Conservation (phyloP, 352 stramenopile genomes). For the Thalassiosira ordinaria region DNA sequence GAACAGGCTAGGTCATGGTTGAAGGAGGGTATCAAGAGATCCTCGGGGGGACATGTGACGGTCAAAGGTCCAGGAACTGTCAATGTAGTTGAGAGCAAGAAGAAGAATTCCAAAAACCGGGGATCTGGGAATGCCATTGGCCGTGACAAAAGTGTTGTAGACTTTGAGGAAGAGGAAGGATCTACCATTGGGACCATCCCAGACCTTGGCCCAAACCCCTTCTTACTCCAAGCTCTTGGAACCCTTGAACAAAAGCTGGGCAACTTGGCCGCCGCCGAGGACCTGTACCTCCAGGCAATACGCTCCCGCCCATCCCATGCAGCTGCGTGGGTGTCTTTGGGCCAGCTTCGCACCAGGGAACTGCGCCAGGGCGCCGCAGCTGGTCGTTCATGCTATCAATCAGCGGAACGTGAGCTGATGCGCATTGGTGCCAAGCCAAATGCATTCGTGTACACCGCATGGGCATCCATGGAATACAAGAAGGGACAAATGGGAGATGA, state of each 20-base stretch:
- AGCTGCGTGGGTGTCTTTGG: conserved; percentile 79
- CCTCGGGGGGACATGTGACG: conserved; percentile 36
- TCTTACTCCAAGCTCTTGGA: conserved; percentile 80
- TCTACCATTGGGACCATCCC: conserved; percentile 50
- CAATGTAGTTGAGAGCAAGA: conserved; percentile 20
- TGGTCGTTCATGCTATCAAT: conserved; percentile 77
- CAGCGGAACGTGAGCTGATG: conserved; percentile 73
- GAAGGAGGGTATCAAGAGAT: conserved; percentile 65
- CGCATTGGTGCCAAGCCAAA: conserved; percentile 64
- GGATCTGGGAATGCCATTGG: background rate
- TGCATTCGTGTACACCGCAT: conserved; percentile 83
- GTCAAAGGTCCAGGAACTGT: conserved; percentile 33
- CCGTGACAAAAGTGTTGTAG: background rate
- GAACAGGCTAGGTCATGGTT: conserved; percentile 67
- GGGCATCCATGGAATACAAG: conserved; percentile 83
- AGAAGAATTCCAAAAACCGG: background rate
- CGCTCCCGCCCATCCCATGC: conserved; percentile 77
- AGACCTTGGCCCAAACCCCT: conserved; percentile 80
- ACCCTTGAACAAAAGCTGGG: conserved; percentile 81
- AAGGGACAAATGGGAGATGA: conserved; percentile 46
- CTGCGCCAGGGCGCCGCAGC: conserved; percentile 69
- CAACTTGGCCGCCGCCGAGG: conserved; percentile 74
- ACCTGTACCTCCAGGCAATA: conserved; percentile 74
- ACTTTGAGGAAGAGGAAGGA: conserved; percentile 33
- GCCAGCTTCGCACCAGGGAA: conserved; percentile 79